Conservation (phyloP, 2,329 filamentous ascomycete genomes). For the Fusarium veterinarium region DNA sequence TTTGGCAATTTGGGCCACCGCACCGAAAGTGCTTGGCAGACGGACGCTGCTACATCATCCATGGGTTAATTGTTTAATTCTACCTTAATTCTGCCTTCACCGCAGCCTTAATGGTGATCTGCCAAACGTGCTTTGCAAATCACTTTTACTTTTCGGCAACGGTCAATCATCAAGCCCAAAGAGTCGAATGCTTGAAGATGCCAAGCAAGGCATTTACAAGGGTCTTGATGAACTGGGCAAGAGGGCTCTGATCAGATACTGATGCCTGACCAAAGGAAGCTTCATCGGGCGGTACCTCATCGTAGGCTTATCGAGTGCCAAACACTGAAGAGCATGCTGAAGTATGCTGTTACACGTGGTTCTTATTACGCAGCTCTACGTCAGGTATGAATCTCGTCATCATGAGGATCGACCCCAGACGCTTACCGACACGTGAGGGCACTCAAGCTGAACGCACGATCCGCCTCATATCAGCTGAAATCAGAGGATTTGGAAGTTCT, state of each 20-base stretch:
- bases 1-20: conserved; percentile 25
- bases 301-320: neutral
- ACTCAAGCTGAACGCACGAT: neutral
- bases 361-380: neutral
- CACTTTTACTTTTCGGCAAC: conserved; percentile 17
- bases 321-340: neutral
- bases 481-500: neutral
- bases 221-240: neutral
- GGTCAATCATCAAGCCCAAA: conserved; percentile 4
- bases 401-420: neutral
- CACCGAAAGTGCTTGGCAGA: conserved; percentile 29
- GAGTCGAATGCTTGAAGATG: neutral
- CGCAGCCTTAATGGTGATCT: conserved; percentile 39
- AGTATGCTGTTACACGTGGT: neutral
- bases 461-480: conserved; percentile 5
- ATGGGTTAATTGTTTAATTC: conserved; percentile 24
- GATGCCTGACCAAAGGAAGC: conserved; percentile 8
- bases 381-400: neutral
- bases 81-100: conserved; percentile 12
- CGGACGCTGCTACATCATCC: conserved; percentile 20
- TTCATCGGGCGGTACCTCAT: conserved; percentile 6
- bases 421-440: neutral
- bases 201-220: conserved; percentile 18
- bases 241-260: neutral
- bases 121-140: conserved; percentile 22